Evolutionary conservation across 352 stramenopile species (phyloP), one percentile per base, ranked within the genome.

Genomic region (Globisporangium parvum): DNA sequence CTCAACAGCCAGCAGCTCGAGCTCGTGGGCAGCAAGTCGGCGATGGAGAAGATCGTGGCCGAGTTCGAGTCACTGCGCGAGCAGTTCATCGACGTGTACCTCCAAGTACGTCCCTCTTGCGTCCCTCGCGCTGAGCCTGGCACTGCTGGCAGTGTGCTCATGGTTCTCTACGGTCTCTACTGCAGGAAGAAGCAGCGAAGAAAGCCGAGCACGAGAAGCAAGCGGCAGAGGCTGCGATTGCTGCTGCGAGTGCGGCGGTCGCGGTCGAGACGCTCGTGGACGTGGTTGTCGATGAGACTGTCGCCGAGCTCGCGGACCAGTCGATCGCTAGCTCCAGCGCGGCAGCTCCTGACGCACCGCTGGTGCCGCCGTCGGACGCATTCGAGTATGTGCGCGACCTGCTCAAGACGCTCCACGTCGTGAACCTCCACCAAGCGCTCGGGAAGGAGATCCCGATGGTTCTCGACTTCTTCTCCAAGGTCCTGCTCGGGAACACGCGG

Each of bases 401-500:
- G 50, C 65, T 93, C 51, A 88, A 90, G 66, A 78, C 77, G 33
- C 63, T 93, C 59, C 84, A 93, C 44, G 71, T 83, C 28, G 84
- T 93, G 51, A 91, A 85, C 53, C 57, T 89, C 28, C 72, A 91
- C 57, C 79, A 91, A 40, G 70, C 72, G 11, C 58, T 91, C 44
- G 73, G 75, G 12, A 79, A 91, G 49, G 79, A 91, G 11, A 75
- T 93, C 18, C 84, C 84, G 3, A 87, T 87, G 65, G 84, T 89
- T 46, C 59, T 93, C 26, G 84, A 93, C 58, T 93, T 87, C 57
- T 93, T 91, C 52, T 82, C 77, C 26, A 91, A 93, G 70, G 74
- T 91, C 10, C 41, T 93, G 55, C 63, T 91, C n/a, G 84, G 84
- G 47, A 89, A 81, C 49, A 93, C 84, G 15, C 81, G 84, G 5